Base-by-base conservation (phyloP, 495 filamentous ascomycete species). In the Letharia lupina region DNA sequence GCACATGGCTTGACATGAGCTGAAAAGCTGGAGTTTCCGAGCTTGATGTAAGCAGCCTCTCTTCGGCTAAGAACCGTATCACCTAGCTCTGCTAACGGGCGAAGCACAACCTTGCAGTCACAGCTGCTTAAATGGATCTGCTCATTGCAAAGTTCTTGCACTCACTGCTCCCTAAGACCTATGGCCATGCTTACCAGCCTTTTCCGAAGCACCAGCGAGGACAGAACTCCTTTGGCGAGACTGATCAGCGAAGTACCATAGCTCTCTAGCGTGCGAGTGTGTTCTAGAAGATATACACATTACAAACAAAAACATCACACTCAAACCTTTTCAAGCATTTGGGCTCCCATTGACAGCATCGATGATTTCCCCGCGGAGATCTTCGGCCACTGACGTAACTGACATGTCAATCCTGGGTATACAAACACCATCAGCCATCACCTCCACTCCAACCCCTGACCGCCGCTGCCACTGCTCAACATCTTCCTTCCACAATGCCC, bases 401-500 rank as follows among this genome's bases (percentile, higher is more conserved):
- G 15, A 47, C 44, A 47, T 2, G 44, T n/a, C 58, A 23, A 6
- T 35, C 23, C 10, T 41, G 4, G 20, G 37, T 7, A 37, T 11
- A 37, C 11, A 8, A 5, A 37, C 58, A 62, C 33, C 8, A 11
- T 5, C 60, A 35, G 9, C 48, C 23, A 35, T 62, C 60, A 12
- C 13, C 11, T 13, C 60, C 37, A 6, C 41, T 42, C 20, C 9
- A 40, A 23, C 58, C 57, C 18, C 3, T 40, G 15, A 8, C 28
- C 33, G 2, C 9, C 16, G 1, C 1, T 23, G 20, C 35, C 23
- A 28, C 23, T 28, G 23, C 23, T 28, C 23, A 28, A 28, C 20
- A 23, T 5, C 16, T 39, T 23, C 39, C 39, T 23, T 18, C 44
- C 67, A 70, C 42, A 57, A 74, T 78, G 75, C 76, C 76, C 42